These are phyloP conservation scores for Colletotrichum abscissum DNA, from an alignment of 2,329 filamentous ascomycete genomes.

Conservation along the genomic window DNA sequence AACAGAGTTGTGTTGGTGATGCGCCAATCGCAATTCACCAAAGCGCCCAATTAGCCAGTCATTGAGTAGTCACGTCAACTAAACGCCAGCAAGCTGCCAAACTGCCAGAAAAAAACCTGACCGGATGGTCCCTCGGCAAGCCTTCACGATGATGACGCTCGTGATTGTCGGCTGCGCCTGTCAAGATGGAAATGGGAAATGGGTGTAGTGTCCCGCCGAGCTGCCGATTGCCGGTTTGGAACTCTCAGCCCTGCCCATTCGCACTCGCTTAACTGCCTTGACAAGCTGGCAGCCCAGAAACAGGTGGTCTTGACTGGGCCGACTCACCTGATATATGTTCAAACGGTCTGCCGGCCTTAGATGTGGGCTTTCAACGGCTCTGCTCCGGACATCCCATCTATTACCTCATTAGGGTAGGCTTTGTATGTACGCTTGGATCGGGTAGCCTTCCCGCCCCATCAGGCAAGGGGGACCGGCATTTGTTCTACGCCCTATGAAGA, in stretches of 20 bases:
- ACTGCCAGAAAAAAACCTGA: not conserved
- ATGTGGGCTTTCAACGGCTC: not conserved
- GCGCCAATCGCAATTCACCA: slow-evolving; percentile 21
- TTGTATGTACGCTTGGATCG: not conserved
- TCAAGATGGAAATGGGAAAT: not conserved
- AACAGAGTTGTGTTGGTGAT: slow-evolving; percentile 14
- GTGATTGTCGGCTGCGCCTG: slow-evolving; percentile 3
- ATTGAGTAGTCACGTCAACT: not conserved
- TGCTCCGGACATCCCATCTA: slow-evolving; percentile 7
- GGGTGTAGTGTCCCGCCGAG: not conserved
- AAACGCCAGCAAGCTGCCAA: slow-evolving; percentile 4
- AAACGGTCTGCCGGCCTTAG: slow-evolving; percentile 5
- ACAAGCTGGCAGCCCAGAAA: not conserved
- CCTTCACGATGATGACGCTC: not conserved
- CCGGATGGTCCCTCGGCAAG: slow-evolving; percentile 1
- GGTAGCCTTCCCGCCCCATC: not conserved
- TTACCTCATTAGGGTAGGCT: not conserved
- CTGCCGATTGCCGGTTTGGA: slow-evolving; percentile 3
- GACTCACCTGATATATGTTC: slow-evolving; percentile 10
- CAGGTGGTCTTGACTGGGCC: not conserved
- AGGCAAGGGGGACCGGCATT: not conserved
- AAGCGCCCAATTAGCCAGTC: not conserved
- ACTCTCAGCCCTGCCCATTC: not conserved
- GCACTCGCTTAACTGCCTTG: slow-evolving; percentile 5
- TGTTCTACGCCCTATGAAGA: not conserved